Evolutionary conservation across 2,329 filamentous ascomycete species (phyloP).

Genomic region (Ciborinia camelliae): DNA sequence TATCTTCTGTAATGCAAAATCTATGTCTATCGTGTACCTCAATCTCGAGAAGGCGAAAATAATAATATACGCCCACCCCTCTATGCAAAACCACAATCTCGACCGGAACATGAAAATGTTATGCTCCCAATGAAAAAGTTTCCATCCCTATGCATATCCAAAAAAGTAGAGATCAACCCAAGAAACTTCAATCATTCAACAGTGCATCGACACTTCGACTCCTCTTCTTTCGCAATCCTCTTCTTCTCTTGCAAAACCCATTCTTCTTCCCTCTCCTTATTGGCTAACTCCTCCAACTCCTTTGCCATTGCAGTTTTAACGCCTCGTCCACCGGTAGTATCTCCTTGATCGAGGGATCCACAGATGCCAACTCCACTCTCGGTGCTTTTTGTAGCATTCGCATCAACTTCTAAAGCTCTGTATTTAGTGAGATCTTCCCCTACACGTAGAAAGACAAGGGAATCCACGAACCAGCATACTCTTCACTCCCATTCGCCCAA

Average conservation of each 20-base stretch:
- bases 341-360: not conserved
- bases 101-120: not conserved
- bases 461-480: constrained; percentile 29
- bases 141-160: not conserved
- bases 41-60: not conserved
- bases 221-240: not conserved
- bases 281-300: not conserved
- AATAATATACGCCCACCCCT: not conserved
- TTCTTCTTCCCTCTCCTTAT: constrained; percentile 5
- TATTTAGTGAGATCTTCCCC: not conserved
- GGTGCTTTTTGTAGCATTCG: not conserved
- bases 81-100: not conserved
- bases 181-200: not conserved
- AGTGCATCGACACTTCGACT: not conserved
- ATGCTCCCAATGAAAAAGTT: not conserved
- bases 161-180: not conserved
- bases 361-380: not conserved
- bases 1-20: not conserved
- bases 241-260: not conserved
- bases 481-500: constrained; percentile 39
- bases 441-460: no score
- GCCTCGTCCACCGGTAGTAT: constrained; percentile 14
- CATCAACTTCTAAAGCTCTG: constrained; percentile 10
- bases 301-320: constrained; percentile 5
- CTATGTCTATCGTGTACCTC: not conserved